Evolutionary conservation across 164 flowering plant genomes (phyloP).

Genomic region (Nelumbo lutea): DNA sequence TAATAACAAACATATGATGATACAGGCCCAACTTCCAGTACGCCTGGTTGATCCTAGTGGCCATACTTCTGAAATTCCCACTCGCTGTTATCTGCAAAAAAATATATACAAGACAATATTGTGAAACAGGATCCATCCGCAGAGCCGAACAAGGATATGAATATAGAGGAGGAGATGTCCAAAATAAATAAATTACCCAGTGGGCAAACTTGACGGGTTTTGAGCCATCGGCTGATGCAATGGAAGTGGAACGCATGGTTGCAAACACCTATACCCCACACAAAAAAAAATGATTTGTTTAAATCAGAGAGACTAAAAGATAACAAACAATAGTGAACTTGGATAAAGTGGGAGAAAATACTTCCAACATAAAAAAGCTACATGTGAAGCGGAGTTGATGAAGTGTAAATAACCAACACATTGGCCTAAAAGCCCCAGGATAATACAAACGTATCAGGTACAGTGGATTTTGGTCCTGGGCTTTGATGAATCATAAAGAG

Average conservation of each 20-base stretch:
- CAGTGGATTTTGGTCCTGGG: too few species aligned
- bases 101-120: too few species aligned
- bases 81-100: conserved; percentile 41
- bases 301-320: not conserved
- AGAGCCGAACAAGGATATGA: not conserved
- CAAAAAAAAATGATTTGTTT: not conserved
- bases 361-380: too few species aligned
- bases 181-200: conserved; percentile 23
- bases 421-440: too few species aligned
- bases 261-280: conserved; percentile 29
- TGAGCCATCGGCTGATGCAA: conserved; percentile 51
- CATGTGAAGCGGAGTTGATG: too few species aligned
- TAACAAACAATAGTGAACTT: not conserved
- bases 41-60: conserved; percentile 18
- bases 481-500: too few species aligned
- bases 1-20: too few species aligned
- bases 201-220: conserved; percentile 50
- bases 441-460: too few species aligned
- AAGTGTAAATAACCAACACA: too few species aligned
- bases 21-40: not conserved
- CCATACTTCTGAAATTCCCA: conserved; percentile 54
- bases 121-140: too few species aligned
- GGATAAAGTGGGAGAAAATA: not conserved
- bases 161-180: not conserved
- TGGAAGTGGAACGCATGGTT: conserved; percentile 51